Base-by-base conservation (phyloP, 2,329 filamentous ascomycete genomes). In the Verticillium nubilum region DNA sequence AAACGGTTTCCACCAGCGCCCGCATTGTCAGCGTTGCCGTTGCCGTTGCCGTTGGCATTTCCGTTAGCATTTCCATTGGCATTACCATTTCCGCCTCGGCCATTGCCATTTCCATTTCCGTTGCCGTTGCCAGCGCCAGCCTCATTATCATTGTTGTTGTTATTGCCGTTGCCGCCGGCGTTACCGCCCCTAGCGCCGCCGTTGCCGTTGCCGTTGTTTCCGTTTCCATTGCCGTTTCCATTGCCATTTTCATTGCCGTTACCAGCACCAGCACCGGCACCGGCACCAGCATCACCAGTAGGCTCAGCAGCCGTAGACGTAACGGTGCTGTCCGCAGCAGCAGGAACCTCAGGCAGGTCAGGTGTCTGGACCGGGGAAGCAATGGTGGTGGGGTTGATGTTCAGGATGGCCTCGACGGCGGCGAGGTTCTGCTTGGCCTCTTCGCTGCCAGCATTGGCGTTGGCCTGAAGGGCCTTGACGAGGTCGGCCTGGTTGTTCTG, bases 401-500 rank as follows among this genome's bases (percentile, higher is more conserved):
- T 67, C 4, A 76, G 66, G 54, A 76, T 69, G 62, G 71, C 70
- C 64, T 74, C 72, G 57, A 77, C 77, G 17, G 74, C 75, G 3
- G 74, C 76, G 4, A 62, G 60, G 60, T 73, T 72, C 62, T 68
- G 68, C 19, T 58, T 58, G 3, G 66, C 69, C 52, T 65, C 61
- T 0, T 67, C 62, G 0, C 66, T 59, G 19, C 74, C 76, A 37
- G 76, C 75, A 28, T 75, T 71, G 60, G 77, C 67, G 64, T 80
- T 81, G 3, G 78, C 79, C 1, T 69, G 62, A 9, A 80, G 65
- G 1, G 73, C 65, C 5, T 63, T 66, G 0, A 72, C 68, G 5
- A 87, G 75, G 63, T 86, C 82, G 31, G 74, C 69, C 59, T 80
- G 69, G 71, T 86, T 81, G 64, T 77, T 67, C 50, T 74, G 68